These are phyloP conservation scores for Fusarium aywerte DNA, from an alignment of 2,329 filamentous ascomycete species.

Conservation along the genomic window DNA sequence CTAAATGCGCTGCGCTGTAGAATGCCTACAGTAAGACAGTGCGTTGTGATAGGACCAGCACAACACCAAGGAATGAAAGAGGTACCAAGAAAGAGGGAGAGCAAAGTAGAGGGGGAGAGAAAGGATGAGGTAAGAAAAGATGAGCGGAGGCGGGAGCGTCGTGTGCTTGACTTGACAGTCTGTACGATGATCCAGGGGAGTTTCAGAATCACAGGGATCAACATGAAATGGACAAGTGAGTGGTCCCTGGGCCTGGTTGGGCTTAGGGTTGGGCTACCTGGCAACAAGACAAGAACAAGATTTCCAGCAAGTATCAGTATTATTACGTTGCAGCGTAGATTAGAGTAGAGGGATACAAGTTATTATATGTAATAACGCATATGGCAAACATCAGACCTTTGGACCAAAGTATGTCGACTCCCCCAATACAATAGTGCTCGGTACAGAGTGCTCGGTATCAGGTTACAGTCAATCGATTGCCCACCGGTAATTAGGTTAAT, in stretches of 20 bases:
- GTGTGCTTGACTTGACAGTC: slow-evolving; percentile 16
- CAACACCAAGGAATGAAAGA: slow-evolving; percentile 3
- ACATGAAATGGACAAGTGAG: slow-evolving; percentile 34
- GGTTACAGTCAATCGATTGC: neutral
- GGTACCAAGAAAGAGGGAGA: slow-evolving; percentile 10
- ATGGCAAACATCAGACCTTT: slow-evolving; percentile 8
- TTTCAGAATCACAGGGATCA: slow-evolving; percentile 47
- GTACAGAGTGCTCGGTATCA: slow-evolving; percentile 24
- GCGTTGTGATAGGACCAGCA: slow-evolving; percentile 14
- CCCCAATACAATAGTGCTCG: slow-evolving; percentile 3
- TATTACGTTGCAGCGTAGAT: neutral
- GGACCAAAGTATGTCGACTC: slow-evolving; percentile 6
- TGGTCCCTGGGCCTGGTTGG: slow-evolving; percentile 28
- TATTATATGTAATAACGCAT: slow-evolving; percentile 17
- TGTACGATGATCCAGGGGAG: slow-evolving; percentile 43
- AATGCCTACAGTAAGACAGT: slow-evolving; percentile 1
- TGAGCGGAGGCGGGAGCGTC: slow-evolving; percentile 14
- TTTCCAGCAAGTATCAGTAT: slow-evolving; percentile 20
- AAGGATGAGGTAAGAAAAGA: slow-evolving; percentile 25
- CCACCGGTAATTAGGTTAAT: neutral
- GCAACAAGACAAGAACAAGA: slow-evolving; percentile 19
- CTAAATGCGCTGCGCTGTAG: neutral
- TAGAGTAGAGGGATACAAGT: neutral
- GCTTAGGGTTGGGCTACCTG: slow-evolving; percentile 6
- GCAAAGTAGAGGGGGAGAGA: slow-evolving; percentile 11